These are phyloP conservation scores for Suillus subluteus DNA, from an alignment of 768 basidiomycete species.

Conservation along the genomic window DNA sequence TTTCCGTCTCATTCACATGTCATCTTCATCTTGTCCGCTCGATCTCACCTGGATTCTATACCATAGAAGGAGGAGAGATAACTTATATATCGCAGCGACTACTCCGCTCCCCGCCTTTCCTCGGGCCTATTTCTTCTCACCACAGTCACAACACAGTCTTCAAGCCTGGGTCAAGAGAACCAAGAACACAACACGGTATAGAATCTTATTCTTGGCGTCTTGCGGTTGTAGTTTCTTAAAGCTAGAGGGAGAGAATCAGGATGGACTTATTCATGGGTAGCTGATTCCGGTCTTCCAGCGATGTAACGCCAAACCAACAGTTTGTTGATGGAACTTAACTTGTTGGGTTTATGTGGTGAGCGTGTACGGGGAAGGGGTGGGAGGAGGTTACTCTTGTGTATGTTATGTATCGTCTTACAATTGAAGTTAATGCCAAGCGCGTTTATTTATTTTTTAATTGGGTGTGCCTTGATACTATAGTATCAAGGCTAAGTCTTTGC, in stretches of 20 bases:
- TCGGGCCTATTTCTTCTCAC: not conserved
- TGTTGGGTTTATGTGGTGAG: not conserved
- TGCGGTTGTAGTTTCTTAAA: not conserved
- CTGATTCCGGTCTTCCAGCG: conserved; percentile 7
- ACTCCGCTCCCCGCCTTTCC: not conserved
- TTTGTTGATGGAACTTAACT: conserved; percentile 1
- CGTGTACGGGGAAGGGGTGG: conserved; percentile 5
- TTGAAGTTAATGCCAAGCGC: conserved; percentile 5
- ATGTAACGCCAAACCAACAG: not conserved
- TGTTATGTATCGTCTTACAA: conserved; percentile 8
- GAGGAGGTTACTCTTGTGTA: not conserved
- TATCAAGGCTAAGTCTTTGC: too few species aligned
- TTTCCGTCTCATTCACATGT: not conserved
- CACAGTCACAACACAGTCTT: not conserved
- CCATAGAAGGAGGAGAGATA: conserved; percentile 10
- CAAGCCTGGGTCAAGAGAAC: not conserved
- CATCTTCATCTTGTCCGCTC: conserved; percentile 4
- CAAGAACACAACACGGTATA: conserved; percentile 6
- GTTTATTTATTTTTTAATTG: not conserved
- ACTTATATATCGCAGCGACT: conserved; percentile 9
- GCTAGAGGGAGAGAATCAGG: conserved; percentile 3
- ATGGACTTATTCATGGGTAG: not conserved
- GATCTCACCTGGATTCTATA: conserved; percentile 7
- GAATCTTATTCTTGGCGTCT: conserved; percentile 6
- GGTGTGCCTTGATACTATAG: not conserved